Percentiles rank a stretch among this genome's conserved stretches.
Evolutionary conservation across 2,329 filamentous ascomycete genomes (phyloP).

Genomic region (Alternaria brassicicola): DNA sequence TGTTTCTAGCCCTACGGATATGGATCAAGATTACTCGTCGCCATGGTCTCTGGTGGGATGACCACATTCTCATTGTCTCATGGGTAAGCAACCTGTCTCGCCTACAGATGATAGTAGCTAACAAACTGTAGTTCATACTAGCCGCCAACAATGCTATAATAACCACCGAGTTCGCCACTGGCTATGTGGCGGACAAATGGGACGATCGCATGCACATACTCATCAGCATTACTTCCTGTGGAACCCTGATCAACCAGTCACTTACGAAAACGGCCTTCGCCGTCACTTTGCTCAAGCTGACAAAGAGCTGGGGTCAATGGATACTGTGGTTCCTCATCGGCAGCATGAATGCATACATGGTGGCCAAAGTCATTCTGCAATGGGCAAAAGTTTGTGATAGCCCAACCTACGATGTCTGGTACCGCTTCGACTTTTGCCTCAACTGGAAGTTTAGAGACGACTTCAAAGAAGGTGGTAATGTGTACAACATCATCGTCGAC

Average conservation of each 20-base stretch:
- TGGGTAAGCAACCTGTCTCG: slow-evolving; percentile 38
- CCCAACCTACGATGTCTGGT: slow-evolving; percentile 54
- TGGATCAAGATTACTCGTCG: slow-evolving; percentile 48
- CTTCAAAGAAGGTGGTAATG: slow-evolving; percentile 60
- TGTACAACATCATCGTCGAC: slow-evolving; percentile 62
- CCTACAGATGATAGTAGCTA: slow-evolving; percentile 3
- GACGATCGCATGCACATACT: slow-evolving; percentile 61
- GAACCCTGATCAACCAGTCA: slow-evolving; percentile 48
- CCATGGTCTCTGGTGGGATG: slow-evolving; percentile 51
- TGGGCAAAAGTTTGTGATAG: slow-evolving; percentile 57
- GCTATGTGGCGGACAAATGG: slow-evolving; percentile 57
- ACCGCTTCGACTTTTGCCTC: slow-evolving; percentile 56
- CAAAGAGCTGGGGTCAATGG: slow-evolving; percentile 52
- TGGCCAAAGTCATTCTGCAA: slow-evolving; percentile 57
- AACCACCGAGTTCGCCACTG: slow-evolving; percentile 55
- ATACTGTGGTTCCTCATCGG: slow-evolving; percentile 59
- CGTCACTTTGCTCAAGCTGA: slow-evolving; percentile 52
- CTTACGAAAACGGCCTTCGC: slow-evolving; percentile 50
- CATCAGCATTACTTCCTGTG: slow-evolving; percentile 54
- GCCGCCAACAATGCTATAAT: slow-evolving; percentile 56
- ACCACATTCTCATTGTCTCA: slow-evolving; percentile 46
- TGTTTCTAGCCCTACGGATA: slow-evolving; percentile 45
- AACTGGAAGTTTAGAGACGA: slow-evolving; percentile 47
- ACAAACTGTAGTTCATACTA: slow-evolving; percentile 47
- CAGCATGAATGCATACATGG: slow-evolving; percentile 57